phyloP scores from a whole-genome alignment of 192 early-diverging fungal species.

The Phycomyces nitens region DNA sequence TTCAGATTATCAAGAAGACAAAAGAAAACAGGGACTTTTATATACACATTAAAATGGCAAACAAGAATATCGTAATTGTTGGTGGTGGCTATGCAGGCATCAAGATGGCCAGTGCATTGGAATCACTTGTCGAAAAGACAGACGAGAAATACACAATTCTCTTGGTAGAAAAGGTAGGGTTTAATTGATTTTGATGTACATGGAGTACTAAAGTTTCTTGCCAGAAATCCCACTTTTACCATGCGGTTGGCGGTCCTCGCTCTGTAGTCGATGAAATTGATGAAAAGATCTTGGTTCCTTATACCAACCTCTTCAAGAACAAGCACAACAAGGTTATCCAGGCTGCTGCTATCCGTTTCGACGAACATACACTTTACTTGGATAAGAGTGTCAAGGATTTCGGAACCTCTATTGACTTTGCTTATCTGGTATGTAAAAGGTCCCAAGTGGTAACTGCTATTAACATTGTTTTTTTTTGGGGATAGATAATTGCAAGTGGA shows the following conservation, averaged over 20 bases:
- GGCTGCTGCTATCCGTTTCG: constrained; percentile 37
- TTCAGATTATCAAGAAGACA: no score
- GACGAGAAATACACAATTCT: constrained; percentile 45
- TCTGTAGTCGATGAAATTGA: constrained; percentile 46
- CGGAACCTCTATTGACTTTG: constrained; percentile 38
- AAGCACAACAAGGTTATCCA: constrained; percentile 45
- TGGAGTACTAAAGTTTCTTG: no score
- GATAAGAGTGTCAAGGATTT: constrained; percentile 16
- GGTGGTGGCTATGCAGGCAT: constrained; percentile 58
- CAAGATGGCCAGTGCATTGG: constrained; percentile 38
- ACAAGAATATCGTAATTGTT: constrained; percentile 20
- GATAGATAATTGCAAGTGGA: constrained; percentile 47
- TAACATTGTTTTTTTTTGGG: neutral
- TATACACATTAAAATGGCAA: no score
- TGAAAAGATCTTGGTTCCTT: constrained; percentile 47
- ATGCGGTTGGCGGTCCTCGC: constrained; percentile 48
- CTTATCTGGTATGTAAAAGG: constrained; percentile 46
- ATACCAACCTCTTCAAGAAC: constrained; percentile 40
- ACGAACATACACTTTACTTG: constrained; percentile 38
- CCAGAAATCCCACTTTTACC: constrained; percentile 54
- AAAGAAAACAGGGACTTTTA: no score
- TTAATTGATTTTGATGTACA: no score
- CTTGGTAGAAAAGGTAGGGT: constrained; percentile 45
- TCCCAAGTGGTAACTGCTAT: neutral
- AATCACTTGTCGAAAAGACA: constrained; percentile 16